Base-by-base conservation (phyloP, 768 basidiomycete genomes). In the Mycena venus region DNA sequence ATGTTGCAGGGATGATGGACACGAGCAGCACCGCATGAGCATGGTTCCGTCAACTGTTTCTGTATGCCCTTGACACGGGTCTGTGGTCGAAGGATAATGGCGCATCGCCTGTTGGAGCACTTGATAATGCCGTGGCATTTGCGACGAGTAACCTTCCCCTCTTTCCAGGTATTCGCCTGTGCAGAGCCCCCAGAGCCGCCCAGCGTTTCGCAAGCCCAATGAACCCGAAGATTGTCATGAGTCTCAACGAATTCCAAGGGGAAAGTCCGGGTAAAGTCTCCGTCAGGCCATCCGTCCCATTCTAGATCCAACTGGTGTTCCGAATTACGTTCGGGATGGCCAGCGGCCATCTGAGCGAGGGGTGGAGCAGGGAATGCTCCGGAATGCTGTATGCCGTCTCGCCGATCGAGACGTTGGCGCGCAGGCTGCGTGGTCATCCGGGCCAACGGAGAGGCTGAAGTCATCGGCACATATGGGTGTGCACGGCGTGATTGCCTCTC, bases 231-330 rank as follows among this genome's bases (percentile, higher is more conserved):
- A 14, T 60, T 59, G 4, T 66, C 58, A 19, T 38, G 34, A 1
- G 29, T 12, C 21, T 72, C 31, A 7, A 31, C 44, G 3, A 38
- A 34, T 14, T 51, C 47, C 12, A 60, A 19, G 2, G 63, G 17
- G 29, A 59, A 72, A 1, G 15, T 1, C 21, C 32, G 9, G 4
- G 56, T 19, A 17, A 66, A 72, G 19, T 65, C 25, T 21, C 64
- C 63, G n/a, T 72, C 47, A 0, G 71, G 71, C 71, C 71, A 72
- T 1, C 56, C 56, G 19, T 72, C 64, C 71, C 71, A 72, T 38
- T 72, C 70, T 1, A 11, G 14, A 40, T 49, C 58, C 10, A 12
- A 14, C 25, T 23, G 36, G 58, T 10, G 11, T 34, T 38, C 25
- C 21, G 10, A n/a, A 23, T 51, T 23, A 19, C 21, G n/a, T n/a